Conservation (phyloP, 768 basidiomycete species). For the Cyathus striatus region DNA sequence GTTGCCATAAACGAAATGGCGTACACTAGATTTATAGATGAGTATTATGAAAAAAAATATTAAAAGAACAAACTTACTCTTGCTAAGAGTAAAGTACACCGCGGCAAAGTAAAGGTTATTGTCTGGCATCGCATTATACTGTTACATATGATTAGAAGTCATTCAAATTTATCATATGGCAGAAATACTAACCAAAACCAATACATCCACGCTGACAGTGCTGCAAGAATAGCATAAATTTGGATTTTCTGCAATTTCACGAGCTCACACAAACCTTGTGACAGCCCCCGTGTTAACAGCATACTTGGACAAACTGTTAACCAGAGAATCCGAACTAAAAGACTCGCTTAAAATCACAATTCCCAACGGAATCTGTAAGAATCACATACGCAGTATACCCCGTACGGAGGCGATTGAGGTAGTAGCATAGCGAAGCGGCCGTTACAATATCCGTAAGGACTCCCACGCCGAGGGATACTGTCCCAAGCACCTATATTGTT, state of each 20-base stretch:
- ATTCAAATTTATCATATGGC: background rate
- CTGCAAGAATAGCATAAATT: conserved; percentile 15
- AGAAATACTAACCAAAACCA: conserved; percentile 44
- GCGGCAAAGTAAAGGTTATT: conserved; percentile 59
- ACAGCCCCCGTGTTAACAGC: conserved; percentile 64
- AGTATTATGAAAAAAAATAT: conserved; percentile 1
- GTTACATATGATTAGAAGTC: conserved; percentile 1
- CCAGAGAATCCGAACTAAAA: conserved; percentile 51
- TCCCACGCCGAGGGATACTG: conserved; percentile 45
- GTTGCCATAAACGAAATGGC: conserved; percentile 61
- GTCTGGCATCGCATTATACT: conserved; percentile 51
- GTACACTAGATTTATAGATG: conserved; percentile 38
- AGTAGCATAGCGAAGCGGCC: conserved; percentile 52
- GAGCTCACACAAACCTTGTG: conserved; percentile 38
- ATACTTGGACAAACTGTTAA: conserved; percentile 51
- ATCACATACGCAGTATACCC: conserved; percentile 41
- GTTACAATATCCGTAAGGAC: conserved; percentile 57
- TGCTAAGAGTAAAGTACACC: conserved; percentile 61
- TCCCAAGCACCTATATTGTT: conserved; percentile 38
- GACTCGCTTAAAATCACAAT: background rate
- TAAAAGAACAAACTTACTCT: conserved; percentile 35
- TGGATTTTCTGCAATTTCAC: background rate
- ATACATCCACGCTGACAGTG: conserved; percentile 41
- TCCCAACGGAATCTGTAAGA: background rate
- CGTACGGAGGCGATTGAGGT: conserved; percentile 51